These are phyloP conservation scores for Grigorovia humatica DNA, from an alignment of 805 yeast genomes.

Conservation along the genomic window DNA sequence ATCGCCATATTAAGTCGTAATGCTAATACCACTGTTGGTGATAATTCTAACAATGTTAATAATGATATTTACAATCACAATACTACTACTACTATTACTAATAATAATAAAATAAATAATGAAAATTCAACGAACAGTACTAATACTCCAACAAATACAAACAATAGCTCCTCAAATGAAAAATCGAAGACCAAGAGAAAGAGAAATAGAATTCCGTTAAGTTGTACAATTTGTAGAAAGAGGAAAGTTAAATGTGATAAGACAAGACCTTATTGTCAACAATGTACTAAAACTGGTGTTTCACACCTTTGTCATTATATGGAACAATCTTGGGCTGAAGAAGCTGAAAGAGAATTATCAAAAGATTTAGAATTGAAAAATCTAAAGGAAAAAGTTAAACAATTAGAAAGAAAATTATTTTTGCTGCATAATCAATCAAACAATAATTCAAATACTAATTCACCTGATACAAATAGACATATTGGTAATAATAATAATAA, in stretches of 20 bases:
- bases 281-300: conserved; percentile 48
- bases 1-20: not conserved
- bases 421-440: conserved; percentile 16
- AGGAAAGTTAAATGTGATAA: conserved; percentile 43
- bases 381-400: conserved; percentile 46
- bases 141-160: not conserved
- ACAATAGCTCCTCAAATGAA: not conserved
- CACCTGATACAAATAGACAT: not conserved
- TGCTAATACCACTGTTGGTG: not conserved
- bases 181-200: conserved; percentile 24
- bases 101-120: not conserved
- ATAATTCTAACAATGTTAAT: not conserved
- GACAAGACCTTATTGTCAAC: conserved; percentile 45
- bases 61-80: not conserved
- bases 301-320: conserved; percentile 47
- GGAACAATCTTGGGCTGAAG: conserved; percentile 51
- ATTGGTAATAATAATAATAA: not conserved
- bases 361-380: conserved; percentile 39
- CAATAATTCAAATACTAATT: conserved; percentile 6
- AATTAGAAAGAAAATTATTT: conserved; percentile 39
- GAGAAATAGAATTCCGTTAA: conserved; percentile 40
- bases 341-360: conserved; percentile 38
- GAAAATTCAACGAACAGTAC: not conserved
- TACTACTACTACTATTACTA: not conserved
- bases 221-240: conserved; percentile 39